These are phyloP conservation scores for Globisporangium spinosum DNA, from an alignment of 352 stramenopile species.

Conservation along the genomic window DNA sequence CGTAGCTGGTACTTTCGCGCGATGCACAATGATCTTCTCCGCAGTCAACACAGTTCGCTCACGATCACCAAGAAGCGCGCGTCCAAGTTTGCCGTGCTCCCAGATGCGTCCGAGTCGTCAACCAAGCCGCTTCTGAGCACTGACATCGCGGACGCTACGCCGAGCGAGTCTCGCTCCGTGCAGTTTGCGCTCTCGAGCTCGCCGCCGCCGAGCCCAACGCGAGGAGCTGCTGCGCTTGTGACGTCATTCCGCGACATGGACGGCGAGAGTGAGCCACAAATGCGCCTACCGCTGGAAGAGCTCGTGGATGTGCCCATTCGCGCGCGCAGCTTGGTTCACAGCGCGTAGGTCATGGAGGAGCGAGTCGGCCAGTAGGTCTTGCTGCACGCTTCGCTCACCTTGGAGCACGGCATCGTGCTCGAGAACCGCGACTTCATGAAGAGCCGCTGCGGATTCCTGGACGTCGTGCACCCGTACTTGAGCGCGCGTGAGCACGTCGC, in stretches of 20 bases:
- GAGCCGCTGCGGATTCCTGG: constrained; percentile 40
- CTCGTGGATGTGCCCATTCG: constrained; percentile 27
- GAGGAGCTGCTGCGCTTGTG: not conserved
- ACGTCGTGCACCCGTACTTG: constrained; percentile 39
- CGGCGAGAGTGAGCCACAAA: not conserved
- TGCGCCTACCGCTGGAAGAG: constrained; percentile 25
- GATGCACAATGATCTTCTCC: constrained; percentile 12
- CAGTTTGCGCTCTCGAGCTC: constrained; percentile 16
- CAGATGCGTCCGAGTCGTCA: constrained; percentile 12
- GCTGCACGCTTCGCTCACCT: constrained; percentile 18
- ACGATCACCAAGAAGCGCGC: not conserved
- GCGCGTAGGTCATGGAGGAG: constrained; percentile 22
- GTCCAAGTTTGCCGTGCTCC: constrained; percentile 21
- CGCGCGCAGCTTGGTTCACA: constrained; percentile 30
- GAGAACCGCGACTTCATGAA: constrained; percentile 26
- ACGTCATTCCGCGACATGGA: constrained; percentile 1
- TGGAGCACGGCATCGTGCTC: constrained; percentile 27
- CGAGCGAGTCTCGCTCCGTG: constrained; percentile 19
- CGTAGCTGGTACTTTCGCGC: constrained; percentile 22
- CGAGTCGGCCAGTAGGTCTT: constrained; percentile 19
- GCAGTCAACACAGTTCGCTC: constrained; percentile 13
- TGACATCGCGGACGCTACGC: constrained; percentile 19
- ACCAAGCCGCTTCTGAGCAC: constrained; percentile 14
- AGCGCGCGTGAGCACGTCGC: constrained; percentile 19
- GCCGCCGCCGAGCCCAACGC: constrained; percentile 13